Conservation (phyloP, 2,329 filamentous ascomycete genomes). For the Zalaria obscura region DNA sequence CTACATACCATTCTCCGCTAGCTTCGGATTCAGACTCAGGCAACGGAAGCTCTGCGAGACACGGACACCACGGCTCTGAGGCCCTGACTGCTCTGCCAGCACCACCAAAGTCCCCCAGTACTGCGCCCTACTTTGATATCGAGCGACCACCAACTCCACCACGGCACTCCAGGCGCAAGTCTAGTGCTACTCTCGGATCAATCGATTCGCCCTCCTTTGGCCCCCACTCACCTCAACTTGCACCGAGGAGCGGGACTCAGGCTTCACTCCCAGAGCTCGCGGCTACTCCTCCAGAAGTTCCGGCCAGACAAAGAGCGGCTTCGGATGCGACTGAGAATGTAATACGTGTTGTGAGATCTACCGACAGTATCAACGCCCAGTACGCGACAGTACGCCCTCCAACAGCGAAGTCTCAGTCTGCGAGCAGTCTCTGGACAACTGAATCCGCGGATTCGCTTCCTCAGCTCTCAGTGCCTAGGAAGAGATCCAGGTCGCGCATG, state of each 20-base stretch:
- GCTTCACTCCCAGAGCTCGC: conserved; percentile 2
- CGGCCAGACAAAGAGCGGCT: neutral
- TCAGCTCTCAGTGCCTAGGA: conserved; percentile 18
- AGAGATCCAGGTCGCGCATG: conserved; percentile 9
- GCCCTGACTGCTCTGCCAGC: neutral
- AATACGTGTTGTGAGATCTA: conserved; percentile 6
- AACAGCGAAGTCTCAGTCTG: conserved; percentile 5
- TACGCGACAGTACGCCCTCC: conserved; percentile 6
- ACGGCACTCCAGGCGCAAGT: neutral
- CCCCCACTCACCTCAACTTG: neutral
- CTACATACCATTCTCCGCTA: conserved; percentile 1
- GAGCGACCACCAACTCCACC: neutral
- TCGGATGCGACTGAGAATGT: conserved; percentile 4
- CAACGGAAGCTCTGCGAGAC: neutral
- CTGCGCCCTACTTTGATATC: neutral
- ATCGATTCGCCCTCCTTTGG: neutral
- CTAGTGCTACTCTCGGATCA: neutral
- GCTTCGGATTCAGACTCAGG: conserved; percentile 1
- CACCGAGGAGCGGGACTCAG: neutral
- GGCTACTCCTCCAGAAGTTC: neutral
- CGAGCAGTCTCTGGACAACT: conserved; percentile 6
- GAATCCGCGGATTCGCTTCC: conserved; percentile 13
- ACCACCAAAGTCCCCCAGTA: neutral
- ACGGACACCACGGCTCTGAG: neutral
- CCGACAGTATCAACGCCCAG: conserved; percentile 5